These are phyloP conservation scores for Tylopilus felleus DNA, from an alignment of 768 basidiomycete genomes.

Conservation along the genomic window DNA sequence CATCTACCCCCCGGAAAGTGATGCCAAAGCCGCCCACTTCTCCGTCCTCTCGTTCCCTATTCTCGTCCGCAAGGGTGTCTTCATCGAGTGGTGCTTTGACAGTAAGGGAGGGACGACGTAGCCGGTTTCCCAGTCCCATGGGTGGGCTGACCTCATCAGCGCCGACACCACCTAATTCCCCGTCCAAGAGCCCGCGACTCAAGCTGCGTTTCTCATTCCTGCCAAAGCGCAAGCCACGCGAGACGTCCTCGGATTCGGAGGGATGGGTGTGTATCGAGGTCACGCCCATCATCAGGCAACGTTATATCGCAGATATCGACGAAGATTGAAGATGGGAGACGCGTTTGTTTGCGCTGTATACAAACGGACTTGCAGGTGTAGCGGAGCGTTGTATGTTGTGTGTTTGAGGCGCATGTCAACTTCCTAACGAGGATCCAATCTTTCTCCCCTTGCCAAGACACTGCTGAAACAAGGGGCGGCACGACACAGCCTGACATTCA, in stretches of 20 bases:
- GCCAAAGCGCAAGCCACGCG: constrained; percentile 16
- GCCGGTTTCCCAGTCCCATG: constrained; percentile 5
- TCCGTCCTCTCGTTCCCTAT: constrained; percentile 2
- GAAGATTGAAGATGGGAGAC: constrained; percentile 9
- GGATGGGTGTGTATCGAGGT: constrained; percentile 33
- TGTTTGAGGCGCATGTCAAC: constrained; percentile 2
- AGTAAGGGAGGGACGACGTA: not conserved
- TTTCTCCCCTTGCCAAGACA: not conserved
- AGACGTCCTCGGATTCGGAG: constrained; percentile 13
- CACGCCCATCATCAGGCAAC: constrained; percentile 23
- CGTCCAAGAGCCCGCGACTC: constrained; percentile 17
- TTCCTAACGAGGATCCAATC: not conserved
- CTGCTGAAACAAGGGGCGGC: constrained; percentile 5
- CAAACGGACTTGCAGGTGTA: not conserved
- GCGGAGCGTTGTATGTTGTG: not conserved
- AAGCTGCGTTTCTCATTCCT: constrained; percentile 16
- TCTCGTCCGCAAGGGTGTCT: not conserved
- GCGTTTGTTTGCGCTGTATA: too few species aligned
- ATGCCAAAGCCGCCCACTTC: not conserved
- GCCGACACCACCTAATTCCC: constrained; percentile 8
- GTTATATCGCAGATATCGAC: constrained; percentile 9
- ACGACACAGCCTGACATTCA: constrained; percentile 1
- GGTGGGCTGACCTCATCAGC: not conserved
- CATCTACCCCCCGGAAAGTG: constrained; percentile 15
- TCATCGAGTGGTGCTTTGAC: not conserved